Percentiles rank a stretch among this genome's conserved stretches.
Evolutionary conservation across 139 green algal genomes (phyloP).

Genomic region (Raphidocelis subcapitata): DNA sequence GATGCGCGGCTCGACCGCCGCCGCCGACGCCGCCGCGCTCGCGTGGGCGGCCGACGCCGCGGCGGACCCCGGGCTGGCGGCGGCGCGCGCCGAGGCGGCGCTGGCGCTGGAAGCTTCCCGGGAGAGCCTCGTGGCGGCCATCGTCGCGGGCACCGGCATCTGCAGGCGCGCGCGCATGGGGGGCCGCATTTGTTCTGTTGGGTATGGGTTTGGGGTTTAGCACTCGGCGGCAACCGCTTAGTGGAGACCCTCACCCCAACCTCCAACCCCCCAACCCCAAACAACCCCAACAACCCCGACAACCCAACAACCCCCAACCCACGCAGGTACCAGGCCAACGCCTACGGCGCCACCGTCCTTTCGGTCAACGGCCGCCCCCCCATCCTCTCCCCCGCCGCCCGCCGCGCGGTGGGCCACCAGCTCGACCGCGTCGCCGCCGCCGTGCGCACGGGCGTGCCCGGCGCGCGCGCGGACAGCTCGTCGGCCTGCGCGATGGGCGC

Average conservation of each 20-base stretch:
- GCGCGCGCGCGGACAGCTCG: conserved; percentile 9
- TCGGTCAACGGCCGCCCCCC: conserved; percentile 10
- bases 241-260: too few species aligned
- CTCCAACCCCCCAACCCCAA: too few species aligned
- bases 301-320: too few species aligned
- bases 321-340: too few species aligned
- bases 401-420: not conserved
- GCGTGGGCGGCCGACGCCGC: conserved; percentile 11
- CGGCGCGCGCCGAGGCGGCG: not conserved
- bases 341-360: not conserved
- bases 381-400: not conserved
- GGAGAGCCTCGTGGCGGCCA: not conserved
- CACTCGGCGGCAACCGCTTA: too few species aligned
- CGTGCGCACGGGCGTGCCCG: not conserved
- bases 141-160: too few species aligned
- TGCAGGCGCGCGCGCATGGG: not conserved
- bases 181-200: not conserved
- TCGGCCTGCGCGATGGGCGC: conserved; percentile 16
- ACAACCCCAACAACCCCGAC: too few species aligned
- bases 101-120: not conserved
- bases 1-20: not conserved
- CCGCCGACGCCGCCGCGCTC: conserved; percentile 1
- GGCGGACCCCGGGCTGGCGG: not conserved
- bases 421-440: not conserved
- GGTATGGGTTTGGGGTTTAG: not conserved